Evolutionary conservation across 768 basidiomycete species (phyloP).

Genomic region (Tricholoma hemisulphureum): DNA sequence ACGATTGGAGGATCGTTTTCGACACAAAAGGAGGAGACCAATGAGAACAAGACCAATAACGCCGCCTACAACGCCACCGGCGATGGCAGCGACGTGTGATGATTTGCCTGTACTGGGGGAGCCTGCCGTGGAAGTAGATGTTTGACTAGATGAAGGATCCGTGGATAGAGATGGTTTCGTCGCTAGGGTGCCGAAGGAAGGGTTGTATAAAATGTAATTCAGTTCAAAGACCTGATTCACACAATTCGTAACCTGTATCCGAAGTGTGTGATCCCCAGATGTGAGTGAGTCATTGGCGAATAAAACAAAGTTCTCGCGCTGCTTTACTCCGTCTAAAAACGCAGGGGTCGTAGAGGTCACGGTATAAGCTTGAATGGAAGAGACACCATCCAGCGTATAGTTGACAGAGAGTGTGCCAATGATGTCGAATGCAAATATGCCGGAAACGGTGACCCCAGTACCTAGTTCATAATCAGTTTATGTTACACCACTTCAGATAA

Average conservation of each 20-base stretch:
- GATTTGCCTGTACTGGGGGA: not conserved
- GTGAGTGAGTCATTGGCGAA: not conserved
- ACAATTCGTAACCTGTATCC: slow-evolving; percentile 1
- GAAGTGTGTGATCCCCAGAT: slow-evolving; percentile 2
- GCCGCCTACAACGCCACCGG: not conserved
- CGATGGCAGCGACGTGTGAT: not conserved
- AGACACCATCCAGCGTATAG: not conserved
- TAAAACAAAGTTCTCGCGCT: not conserved
- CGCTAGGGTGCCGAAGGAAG: slow-evolving; percentile 1
- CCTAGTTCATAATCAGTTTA: not conserved
- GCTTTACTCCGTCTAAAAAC: not conserved
- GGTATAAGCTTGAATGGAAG: not conserved
- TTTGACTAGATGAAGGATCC: not conserved
- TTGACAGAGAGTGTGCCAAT: not conserved
- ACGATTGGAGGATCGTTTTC: not conserved
- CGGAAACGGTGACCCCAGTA: not conserved
- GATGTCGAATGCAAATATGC: not conserved
- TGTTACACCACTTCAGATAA: not conserved
- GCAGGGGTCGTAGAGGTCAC: not conserved
- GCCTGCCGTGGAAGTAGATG: too few species aligned
- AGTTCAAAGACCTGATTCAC: not conserved
- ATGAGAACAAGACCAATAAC: not conserved
- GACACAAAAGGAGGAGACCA: not conserved
- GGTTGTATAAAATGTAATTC: slow-evolving; percentile 6
- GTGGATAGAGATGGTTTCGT: not conserved